Evolutionary conservation across 257 asterid genomes (phyloP).

Genomic region (Leonotis leonurus): DNA sequence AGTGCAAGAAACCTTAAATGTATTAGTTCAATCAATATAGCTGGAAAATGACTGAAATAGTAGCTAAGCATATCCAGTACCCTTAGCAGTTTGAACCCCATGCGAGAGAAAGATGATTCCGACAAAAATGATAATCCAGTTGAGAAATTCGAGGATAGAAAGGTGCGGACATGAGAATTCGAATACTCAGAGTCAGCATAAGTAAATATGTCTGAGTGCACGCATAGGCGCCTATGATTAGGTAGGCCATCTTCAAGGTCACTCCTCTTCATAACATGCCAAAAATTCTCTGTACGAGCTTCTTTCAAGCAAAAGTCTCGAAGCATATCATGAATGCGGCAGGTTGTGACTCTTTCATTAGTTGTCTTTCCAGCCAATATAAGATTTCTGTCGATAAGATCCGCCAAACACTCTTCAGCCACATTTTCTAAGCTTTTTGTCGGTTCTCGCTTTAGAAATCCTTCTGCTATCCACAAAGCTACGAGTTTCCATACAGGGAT

Average conservation of each 20-base stretch:
- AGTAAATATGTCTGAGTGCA: conserved; percentile 9
- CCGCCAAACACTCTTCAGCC: conserved; percentile 31
- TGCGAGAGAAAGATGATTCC: neutral
- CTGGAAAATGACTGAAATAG: conserved; percentile 22
- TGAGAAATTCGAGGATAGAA: conserved; percentile 4
- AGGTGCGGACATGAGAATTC: conserved; percentile 19
- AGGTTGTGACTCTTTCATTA: conserved; percentile 23
- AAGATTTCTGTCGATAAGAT: conserved; percentile 29
- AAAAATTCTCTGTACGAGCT: conserved; percentile 27
- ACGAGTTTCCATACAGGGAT: conserved; percentile 20
- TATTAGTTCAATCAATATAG: conserved; percentile 9
- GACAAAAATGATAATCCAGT: conserved; percentile 6
- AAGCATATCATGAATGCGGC: conserved; percentile 31
- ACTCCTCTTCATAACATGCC: conserved; percentile 16
- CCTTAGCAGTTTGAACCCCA: conserved; percentile 25
- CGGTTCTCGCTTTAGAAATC: conserved; percentile 13
- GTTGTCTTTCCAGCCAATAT: conserved; percentile 18
- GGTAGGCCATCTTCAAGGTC: conserved; percentile 13
- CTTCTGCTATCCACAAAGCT: conserved; percentile 32
- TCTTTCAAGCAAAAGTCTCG: conserved; percentile 30
- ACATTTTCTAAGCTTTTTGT: conserved; percentile 4
- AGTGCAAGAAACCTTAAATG: conserved; percentile 25
- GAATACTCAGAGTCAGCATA: neutral
- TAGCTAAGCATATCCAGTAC: conserved; percentile 23
- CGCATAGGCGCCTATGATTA: conserved; percentile 13